Evolutionary conservation across 371 early-diverging fungal species (phyloP).

Genomic region (Rhizopus microsporus): DNA sequence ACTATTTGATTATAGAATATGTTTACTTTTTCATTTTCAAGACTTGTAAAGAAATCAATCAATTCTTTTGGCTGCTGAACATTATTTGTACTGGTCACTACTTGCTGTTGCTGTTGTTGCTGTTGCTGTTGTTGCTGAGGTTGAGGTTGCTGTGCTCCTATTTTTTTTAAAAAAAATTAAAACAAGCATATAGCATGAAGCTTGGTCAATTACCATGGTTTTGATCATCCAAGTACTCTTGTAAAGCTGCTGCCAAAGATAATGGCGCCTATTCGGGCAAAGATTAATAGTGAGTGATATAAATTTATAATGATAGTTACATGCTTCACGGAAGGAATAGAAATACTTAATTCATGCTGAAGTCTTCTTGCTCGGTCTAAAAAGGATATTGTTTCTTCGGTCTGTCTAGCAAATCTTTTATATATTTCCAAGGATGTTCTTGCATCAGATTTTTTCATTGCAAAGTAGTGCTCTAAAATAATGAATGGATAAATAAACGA

Average conservation of each 20-base stretch:
- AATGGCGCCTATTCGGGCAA: conserved; percentile 68
- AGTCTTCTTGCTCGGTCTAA: conserved; percentile 78
- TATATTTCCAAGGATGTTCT: conserved; percentile 83
- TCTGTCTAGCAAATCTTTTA: conserved; percentile 85
- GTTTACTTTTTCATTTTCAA: conserved; percentile 62
- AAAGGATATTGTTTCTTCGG: conserved; percentile 76
- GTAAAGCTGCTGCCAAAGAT: conserved; percentile 81
- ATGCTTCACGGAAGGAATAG: conserved; percentile 84
- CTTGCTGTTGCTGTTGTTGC: conserved; percentile 15
- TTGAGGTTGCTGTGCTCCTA: background rate
- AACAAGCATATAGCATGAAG: background rate
- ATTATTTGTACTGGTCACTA: conserved; percentile 18
- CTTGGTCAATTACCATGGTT: conserved; percentile 5
- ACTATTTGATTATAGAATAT: conserved; percentile 40
- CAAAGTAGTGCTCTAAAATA: conserved; percentile 76
- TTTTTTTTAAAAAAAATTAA: background rate
- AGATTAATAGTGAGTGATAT: conserved; percentile 2
- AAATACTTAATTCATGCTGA: conserved; percentile 69
- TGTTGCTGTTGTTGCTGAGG: conserved; percentile 10
- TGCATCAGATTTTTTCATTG: conserved; percentile 83
- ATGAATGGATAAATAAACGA: background rate
- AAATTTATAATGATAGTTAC: conserved; percentile 44
- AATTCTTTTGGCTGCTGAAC: conserved; percentile 51
- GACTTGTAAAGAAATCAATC: conserved; percentile 74
- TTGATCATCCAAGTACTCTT: conserved; percentile 72